Conservation (phyloP, 192 early-diverging fungal species). For the Rhizophlyctis rosea region DNA sequence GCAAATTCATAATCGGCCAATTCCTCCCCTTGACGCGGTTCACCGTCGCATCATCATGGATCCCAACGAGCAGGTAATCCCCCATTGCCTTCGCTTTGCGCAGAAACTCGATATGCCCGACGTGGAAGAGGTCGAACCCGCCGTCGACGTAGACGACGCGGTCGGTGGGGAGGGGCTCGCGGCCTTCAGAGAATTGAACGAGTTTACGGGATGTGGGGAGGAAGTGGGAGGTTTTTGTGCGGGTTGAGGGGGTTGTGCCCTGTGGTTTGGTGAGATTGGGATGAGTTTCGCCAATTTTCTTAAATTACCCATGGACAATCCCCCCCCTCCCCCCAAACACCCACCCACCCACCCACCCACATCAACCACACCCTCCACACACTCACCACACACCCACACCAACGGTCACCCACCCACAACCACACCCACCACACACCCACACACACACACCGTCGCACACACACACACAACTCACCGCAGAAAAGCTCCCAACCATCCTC, state of each 20-base stretch:
- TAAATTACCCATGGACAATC: no score
- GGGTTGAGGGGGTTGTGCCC: constrained; percentile 37
- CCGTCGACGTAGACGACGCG: constrained; percentile 93
- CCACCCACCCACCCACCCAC: no score
- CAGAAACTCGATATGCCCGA: constrained; percentile 93
- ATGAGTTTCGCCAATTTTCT: no score
- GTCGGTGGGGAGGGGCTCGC: constrained; percentile 71
- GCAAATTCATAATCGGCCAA: constrained; percentile 92
- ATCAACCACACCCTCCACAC: no score
- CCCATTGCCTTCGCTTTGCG: constrained; percentile 79
- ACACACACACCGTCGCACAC: no score
- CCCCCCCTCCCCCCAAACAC: no score
- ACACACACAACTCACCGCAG: not conserved
- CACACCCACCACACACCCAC: no score
- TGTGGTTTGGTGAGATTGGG: not conserved
- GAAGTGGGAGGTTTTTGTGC: constrained; percentile 76
- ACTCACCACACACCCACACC: no score
- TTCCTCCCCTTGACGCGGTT: constrained; percentile 83
- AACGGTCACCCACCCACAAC: no score
- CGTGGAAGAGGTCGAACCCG: constrained; percentile 93
- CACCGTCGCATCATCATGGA: constrained; percentile 88
- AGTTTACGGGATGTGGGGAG: constrained; percentile 83
- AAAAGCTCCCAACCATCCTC: constrained; percentile 15
- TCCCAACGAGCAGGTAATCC: constrained; percentile 88
- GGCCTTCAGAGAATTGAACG: constrained; percentile 85